Percentiles rank a stretch among this genome's conserved stretches.
Conservation (phyloP, 306 rosid genomes). For the Cicer arietinum region DNA sequence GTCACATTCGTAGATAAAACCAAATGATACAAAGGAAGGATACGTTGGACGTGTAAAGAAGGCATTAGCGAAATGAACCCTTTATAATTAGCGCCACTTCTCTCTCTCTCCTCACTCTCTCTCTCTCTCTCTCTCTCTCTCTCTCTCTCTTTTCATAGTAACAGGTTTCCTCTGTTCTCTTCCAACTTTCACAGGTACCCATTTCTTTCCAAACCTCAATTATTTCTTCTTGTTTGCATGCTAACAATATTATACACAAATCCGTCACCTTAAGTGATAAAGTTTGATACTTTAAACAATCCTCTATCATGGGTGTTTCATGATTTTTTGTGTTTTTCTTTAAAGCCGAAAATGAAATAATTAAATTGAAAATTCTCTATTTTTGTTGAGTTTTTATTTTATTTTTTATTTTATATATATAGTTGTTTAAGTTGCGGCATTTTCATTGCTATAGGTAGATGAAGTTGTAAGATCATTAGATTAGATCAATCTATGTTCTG, state of each 20-base stretch:
- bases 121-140: not conserved
- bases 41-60: too few species aligned
- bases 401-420: not conserved
- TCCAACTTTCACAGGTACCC: conserved; percentile 7
- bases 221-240: not conserved
- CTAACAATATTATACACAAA: not conserved
- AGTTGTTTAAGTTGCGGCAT: not conserved
- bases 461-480: conserved; percentile 21
- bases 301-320: conserved; percentile 26
- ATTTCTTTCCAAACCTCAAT: too few species aligned
- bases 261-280: not conserved
- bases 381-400: not conserved
- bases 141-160: too few species aligned
- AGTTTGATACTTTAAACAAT: conserved; percentile 10
- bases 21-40: too few species aligned
- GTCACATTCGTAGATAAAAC: too few species aligned
- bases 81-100: not conserved
- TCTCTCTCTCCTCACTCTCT: not conserved
- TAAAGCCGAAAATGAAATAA: not conserved
- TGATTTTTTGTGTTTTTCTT: not conserved
- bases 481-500: conserved; percentile 10
- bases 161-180: conserved; percentile 21
- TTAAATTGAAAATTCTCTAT: not conserved
- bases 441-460: not conserved
- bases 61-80: not conserved